These are phyloP conservation scores for Leccinum longicurvipes DNA, from an alignment of 768 basidiomycete species.

Conservation along the genomic window DNA sequence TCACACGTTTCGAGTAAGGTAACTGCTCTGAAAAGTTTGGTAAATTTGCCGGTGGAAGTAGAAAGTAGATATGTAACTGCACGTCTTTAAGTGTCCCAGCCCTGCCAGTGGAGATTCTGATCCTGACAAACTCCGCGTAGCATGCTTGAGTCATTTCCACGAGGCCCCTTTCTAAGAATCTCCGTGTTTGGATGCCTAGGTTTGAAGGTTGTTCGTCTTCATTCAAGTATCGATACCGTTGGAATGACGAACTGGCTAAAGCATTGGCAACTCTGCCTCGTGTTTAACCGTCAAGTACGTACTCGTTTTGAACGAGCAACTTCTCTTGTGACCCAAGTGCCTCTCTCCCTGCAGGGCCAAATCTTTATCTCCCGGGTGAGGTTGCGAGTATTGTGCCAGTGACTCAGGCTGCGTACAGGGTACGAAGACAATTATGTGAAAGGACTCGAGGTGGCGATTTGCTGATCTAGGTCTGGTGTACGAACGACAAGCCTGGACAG, in stretches of 20 bases:
- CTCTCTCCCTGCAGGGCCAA: too few relatives aligned
- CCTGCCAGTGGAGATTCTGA: conserved; percentile 9
- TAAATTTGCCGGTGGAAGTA: conserved; percentile 4
- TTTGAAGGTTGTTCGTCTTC: conserved; percentile 10
- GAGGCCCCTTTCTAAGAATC: background rate
- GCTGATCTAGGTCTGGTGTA: conserved; percentile 10
- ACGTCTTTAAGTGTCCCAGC: conserved; percentile 3
- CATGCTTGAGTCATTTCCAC: conserved; percentile 3
- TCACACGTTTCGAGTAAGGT: conserved; percentile 13
- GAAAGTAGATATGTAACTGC: background rate
- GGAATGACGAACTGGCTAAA: conserved; percentile 8
- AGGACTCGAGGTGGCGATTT: background rate
- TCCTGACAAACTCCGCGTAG: conserved; percentile 21
- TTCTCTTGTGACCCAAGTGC: conserved; percentile 6
- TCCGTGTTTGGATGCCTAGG: conserved; percentile 11
- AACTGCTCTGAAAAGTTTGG: conserved; percentile 6
- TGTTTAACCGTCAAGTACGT: conserved; percentile 4
- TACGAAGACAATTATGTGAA: background rate
- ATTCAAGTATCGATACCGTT: conserved; percentile 11
- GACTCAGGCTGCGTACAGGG: background rate
- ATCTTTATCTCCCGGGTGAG: conserved; percentile 3
- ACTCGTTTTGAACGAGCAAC: conserved; percentile 3
- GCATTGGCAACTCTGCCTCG: conserved; percentile 12
- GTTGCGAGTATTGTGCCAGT: background rate
- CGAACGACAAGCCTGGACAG: conserved; percentile 6